Evolutionary conservation across 225 moss, liverwort and hornwort species (phyloP).

Genomic region (Bryoerythrophyllum caledonicum): DNA sequence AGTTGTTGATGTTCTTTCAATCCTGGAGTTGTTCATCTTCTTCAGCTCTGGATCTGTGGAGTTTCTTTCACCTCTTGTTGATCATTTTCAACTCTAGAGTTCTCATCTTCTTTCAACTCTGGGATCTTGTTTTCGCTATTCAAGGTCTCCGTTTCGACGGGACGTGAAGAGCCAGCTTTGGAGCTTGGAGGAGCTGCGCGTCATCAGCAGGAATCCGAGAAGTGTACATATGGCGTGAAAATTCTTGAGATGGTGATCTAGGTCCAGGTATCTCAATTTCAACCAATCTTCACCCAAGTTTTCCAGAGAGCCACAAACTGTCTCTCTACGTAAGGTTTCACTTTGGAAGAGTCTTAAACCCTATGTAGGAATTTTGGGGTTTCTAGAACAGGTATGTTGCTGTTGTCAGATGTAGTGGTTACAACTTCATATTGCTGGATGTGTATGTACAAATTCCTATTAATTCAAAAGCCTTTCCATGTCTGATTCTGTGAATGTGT

Average conservation of each 20-base stretch:
- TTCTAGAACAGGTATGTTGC: neutral
- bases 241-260: slow-evolving; percentile 1
- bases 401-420: neutral
- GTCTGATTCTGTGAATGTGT: neutral
- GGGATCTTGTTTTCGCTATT: neutral
- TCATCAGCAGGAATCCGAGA: slow-evolving; percentile 9
- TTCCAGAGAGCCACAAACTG: slow-evolving; percentile 13
- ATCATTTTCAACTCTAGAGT: too few species aligned
- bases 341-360: neutral
- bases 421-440: neutral
- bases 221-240: slow-evolving; percentile 1
- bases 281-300: neutral
- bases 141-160: slow-evolving; percentile 5
- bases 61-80: too few species aligned
- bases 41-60: too few species aligned
- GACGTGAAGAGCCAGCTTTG: neutral
- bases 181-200: neutral
- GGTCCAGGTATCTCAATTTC: neutral
- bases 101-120: neutral
- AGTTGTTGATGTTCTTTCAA: neutral
- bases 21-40: neutral
- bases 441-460: neutral
- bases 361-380: neutral
- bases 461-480: neutral
- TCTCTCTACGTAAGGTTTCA: slow-evolving; percentile 3